Evolutionary conservation across 345 rosid species (phyloP).

Genomic region (Alliaria petiolata): DNA sequence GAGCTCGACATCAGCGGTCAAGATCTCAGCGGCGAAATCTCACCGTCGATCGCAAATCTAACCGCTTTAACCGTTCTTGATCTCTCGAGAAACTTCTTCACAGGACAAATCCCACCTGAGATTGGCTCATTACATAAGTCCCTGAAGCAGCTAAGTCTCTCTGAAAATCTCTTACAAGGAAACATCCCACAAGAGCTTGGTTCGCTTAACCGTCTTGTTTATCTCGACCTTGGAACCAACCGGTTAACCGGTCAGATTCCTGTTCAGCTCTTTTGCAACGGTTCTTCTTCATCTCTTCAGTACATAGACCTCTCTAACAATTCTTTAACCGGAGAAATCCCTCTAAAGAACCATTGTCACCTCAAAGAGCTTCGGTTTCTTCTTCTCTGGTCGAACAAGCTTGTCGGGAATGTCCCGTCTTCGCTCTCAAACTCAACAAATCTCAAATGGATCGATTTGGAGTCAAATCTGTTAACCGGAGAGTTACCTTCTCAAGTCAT

Average conservation of each 20-base stretch:
- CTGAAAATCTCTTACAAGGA: constrained; percentile 71
- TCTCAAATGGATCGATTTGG: constrained; percentile 81
- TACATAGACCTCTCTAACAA: constrained; percentile 84
- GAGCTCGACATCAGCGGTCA: constrained; percentile 56
- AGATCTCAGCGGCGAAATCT: constrained; percentile 59
- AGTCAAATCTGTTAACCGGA: constrained; percentile 62
- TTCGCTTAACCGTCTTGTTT: constrained; percentile 39
- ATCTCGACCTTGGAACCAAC: constrained; percentile 63
- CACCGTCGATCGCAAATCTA: constrained; percentile 57
- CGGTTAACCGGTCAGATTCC: constrained; percentile 56
- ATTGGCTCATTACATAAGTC: constrained; percentile 45
- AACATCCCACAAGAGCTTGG: constrained; percentile 59
- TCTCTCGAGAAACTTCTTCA: constrained; percentile 66
- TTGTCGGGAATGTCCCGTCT: constrained; percentile 53
- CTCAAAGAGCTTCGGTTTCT: constrained; percentile 56
- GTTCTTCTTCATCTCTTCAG: constrained; percentile 47
- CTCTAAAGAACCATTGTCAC: constrained; percentile 44
- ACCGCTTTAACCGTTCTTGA: constrained; percentile 64
- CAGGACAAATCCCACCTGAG: constrained; percentile 60
- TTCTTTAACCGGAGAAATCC: constrained; percentile 59
- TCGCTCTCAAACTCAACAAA: constrained; percentile 64
- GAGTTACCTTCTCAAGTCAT: constrained; percentile 66
- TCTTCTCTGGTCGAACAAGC: constrained; percentile 76
- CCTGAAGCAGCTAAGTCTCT: constrained; percentile 53
- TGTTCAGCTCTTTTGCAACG: constrained; percentile 54